Percentiles rank a stretch among this genome's conserved stretches.
These are phyloP conservation scores for Pythium periplocum DNA, from an alignment of 352 stramenopile species.

Conservation along the genomic window DNA sequence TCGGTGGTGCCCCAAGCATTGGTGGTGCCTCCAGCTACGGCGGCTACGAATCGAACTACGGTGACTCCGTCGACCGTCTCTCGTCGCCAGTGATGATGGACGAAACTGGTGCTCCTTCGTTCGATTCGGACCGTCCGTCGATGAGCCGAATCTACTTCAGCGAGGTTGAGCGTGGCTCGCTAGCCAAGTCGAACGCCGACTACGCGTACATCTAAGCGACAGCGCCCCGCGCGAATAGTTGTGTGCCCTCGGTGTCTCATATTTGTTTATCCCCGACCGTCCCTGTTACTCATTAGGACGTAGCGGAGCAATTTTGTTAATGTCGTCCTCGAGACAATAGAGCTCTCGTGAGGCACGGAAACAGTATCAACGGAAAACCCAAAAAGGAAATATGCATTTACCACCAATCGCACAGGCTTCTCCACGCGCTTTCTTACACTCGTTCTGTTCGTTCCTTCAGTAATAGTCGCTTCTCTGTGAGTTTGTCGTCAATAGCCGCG, in stretches of 20 bases:
- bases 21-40: background rate
- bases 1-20: background rate
- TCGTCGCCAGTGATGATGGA: conserved; percentile 48
- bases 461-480: conserved; percentile 50
- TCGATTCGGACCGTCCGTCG: conserved; percentile 22
- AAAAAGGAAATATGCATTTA: too few relatives aligned
- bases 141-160: conserved; percentile 68
- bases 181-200: conserved; percentile 36
- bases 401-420: too few relatives aligned
- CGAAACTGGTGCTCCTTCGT: conserved; percentile 24
- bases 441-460: conserved; percentile 34
- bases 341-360: too few relatives aligned
- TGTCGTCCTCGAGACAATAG: too few relatives aligned
- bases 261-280: too few relatives aligned
- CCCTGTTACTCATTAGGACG: too few relatives aligned
- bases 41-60: conserved; percentile 2
- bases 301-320: too few relatives aligned
- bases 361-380: too few relatives aligned
- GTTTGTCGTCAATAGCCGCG: conserved; percentile 30
- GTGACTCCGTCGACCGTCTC: conserved; percentile 19
- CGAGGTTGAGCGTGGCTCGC: conserved; percentile 32
- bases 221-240: background rate
- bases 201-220: conserved; percentile 49
- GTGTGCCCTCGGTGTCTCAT: too few relatives aligned
- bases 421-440: background rate